Evolutionary conservation across 169 alveolate species (phyloP).

Genomic region (Cryptosporidium canis): DNA sequence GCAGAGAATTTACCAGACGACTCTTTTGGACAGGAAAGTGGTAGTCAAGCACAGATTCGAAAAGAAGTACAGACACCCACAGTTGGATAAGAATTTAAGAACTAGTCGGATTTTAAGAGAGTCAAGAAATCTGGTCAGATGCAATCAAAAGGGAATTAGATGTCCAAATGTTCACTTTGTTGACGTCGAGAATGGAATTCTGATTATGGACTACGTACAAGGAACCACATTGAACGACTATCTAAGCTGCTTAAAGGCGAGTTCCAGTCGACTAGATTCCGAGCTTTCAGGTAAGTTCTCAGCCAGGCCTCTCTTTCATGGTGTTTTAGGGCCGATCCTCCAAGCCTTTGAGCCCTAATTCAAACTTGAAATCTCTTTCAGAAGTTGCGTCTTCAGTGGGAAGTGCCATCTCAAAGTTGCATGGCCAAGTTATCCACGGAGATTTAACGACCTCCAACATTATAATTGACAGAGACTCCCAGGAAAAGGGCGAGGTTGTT

Average conservation of each 20-base stretch:
- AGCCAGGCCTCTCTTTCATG: not conserved
- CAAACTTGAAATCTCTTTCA: too few species aligned
- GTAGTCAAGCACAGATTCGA: slow-evolving; percentile 45
- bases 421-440: slow-evolving; percentile 41
- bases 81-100: slow-evolving; percentile 22
- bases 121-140: slow-evolving; percentile 31
- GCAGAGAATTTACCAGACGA: slow-evolving; percentile 36
- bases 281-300: not conserved
- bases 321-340: too few species aligned
- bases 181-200: slow-evolving; percentile 34
- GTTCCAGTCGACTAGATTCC: not conserved
- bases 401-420: slow-evolving; percentile 24
- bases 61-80: slow-evolving; percentile 50
- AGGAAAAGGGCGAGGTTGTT: not conserved
- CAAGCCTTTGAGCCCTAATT: too few species aligned
- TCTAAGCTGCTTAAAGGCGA: not conserved
- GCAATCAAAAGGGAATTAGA: slow-evolving; percentile 28
- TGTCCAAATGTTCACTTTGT: slow-evolving; percentile 60
- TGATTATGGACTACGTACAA: slow-evolving; percentile 23
- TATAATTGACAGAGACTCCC: not conserved
- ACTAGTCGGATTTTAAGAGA: slow-evolving; percentile 17
- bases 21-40: not conserved
- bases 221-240: slow-evolving; percentile 35
- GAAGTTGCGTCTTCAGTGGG: slow-evolving; percentile 34
- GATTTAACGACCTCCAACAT: slow-evolving; percentile 61